phyloP scores from a whole-genome alignment of 306 rosid species.

The Cucurbita argyrosperma region DNA sequence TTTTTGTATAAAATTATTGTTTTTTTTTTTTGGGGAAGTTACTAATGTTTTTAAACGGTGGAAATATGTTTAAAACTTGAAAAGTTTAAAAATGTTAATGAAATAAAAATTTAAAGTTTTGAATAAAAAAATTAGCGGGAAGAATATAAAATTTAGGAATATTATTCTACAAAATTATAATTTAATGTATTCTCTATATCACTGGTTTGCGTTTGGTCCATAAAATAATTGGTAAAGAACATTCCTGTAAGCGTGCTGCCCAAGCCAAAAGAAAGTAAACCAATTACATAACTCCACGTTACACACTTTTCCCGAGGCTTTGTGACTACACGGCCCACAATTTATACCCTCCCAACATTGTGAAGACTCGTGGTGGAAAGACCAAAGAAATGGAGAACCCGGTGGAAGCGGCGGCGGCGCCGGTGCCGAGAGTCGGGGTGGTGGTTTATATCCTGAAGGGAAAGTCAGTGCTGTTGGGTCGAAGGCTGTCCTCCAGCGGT shows the following conservation, averaged over 20 bases:
- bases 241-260: background rate
- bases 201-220: no score
- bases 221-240: background rate
- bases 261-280: background rate
- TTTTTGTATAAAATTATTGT: no score
- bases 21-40: no score
- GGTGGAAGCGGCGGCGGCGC: background rate
- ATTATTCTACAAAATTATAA: no score
- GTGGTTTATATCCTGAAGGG: conserved; percentile 15
- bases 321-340: background rate
- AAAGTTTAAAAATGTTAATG: no score
- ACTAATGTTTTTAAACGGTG: no score
- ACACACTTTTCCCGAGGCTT: background rate
- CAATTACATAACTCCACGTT: background rate
- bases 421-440: conserved; percentile 13
- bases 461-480: conserved; percentile 11
- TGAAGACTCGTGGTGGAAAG: background rate
- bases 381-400: background rate
- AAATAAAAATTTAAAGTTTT: no score
- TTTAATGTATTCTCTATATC: no score
- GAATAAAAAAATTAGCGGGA: no score
- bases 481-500: conserved; percentile 17
- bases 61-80: no score
- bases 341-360: background rate
- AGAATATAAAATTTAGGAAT: no score